These are phyloP conservation scores for Papiliotrema flavescens DNA, from an alignment of 1,284 basidiomycete species.

Conservation along the genomic window DNA sequence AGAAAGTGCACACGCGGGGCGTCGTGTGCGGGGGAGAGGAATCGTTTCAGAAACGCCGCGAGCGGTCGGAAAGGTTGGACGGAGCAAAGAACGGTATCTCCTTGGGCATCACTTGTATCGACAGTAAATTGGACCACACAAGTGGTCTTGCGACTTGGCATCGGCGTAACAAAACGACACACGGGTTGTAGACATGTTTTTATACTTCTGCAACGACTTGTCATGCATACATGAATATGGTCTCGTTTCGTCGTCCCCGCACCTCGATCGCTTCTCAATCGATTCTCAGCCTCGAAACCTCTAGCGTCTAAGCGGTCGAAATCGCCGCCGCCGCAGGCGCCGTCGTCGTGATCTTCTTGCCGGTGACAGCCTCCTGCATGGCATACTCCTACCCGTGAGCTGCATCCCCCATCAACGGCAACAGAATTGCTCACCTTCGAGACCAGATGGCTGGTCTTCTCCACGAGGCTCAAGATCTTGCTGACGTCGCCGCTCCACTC, in stretches of 20 bases:
- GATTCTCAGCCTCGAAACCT: too few relatives aligned
- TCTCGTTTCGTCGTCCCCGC: neutral
- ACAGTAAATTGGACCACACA: too few relatives aligned
- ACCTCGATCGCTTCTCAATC: neutral
- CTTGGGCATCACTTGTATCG: too few relatives aligned
- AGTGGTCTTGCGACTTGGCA: too few relatives aligned
- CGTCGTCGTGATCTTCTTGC: slow-evolving; percentile 35
- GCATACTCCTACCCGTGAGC: slow-evolving; percentile 36
- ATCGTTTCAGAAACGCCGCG: too few relatives aligned
- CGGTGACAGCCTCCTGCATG: slow-evolving; percentile 45
- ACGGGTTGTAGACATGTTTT: too few relatives aligned
- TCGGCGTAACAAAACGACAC: too few relatives aligned
- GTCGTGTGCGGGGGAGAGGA: too few relatives aligned
- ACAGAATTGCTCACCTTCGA: slow-evolving; percentile 45
- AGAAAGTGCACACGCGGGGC: too few relatives aligned
- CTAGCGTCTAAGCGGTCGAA: neutral
- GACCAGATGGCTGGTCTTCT: slow-evolving; percentile 55
- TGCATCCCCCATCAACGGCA: neutral
- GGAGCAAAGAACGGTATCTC: too few relatives aligned
- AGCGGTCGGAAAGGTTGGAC: too few relatives aligned
- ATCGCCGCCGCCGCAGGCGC: neutral
- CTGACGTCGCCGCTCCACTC: slow-evolving; percentile 95
- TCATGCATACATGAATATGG: neutral
- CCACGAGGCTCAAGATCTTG: slow-evolving; percentile 60
- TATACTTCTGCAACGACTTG: too few relatives aligned